phyloP scores from a whole-genome alignment of 345 rosid genomes.

The thale cress (Arabidopsis thaliana) region TAIR10.1 NC_003075.7:18173001-18173500 shows the following conservation, averaged over 20 bases:
- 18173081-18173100: neutral
- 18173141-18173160: neutral
- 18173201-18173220: slow-evolving; percentile 4
- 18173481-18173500: slow-evolving; percentile 74
- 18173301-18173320: neutral
- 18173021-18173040: slow-evolving; percentile 67
- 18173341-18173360: slow-evolving; percentile 3
- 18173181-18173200: slow-evolving; percentile 1
- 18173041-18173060: slow-evolving; percentile 55
- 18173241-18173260: neutral
- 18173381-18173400: slow-evolving; percentile 89
- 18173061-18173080: neutral
- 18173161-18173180: slow-evolving; percentile 11
- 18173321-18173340: neutral
- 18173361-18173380: neutral
- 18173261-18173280: neutral
- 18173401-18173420: slow-evolving; percentile 76
- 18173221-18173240: slow-evolving; percentile 10
- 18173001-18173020: slow-evolving; percentile 95
- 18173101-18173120: neutral
- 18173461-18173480: slow-evolving; percentile 55
- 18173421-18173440: slow-evolving; percentile 87
- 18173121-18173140: neutral
- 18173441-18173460: slow-evolving; percentile 74
- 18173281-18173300: neutral